Evolutionary conservation across 2,329 filamentous ascomycete genomes (phyloP), one percentile per base, ranked within the genome.

Genomic region (Exophiala lecanii-corni): DNA sequence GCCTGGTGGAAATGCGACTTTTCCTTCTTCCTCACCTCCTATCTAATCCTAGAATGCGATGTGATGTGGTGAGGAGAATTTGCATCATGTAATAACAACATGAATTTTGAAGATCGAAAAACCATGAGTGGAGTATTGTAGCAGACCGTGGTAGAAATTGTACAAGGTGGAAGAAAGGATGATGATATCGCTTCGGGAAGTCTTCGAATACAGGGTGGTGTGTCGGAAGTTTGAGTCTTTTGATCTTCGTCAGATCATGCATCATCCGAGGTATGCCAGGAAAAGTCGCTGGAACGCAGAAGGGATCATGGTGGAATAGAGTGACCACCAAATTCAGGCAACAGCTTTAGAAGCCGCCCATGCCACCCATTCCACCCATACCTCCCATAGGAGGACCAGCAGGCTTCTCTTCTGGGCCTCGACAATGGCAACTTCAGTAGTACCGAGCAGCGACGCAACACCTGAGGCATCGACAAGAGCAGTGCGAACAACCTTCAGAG

Each of bases 401-500:
- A 35, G 63, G 78, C 84, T 96, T 96, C 68, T 96, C 89, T 68
- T 97, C 91, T 41, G 87, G 79, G 91, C 92, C 67, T 98, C 92
- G 39, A 96, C 89, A 54, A 98, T 95, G 56, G 92, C 89, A 45
- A 97, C 92, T 74, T 98, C 92, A 49, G 92, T 98, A 55, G 92
- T 98, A 65, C 92, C 92, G 50, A 98, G 85, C 49, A 98, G 81
- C 41, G 91, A 97, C 41, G 92, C 92, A 59, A 98, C 92, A 71
- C 92, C 92, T 63, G 84, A 91, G 58, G 92, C 92, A 61, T 98
- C 92, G 61, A 89, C 79, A 47, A 98, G 83, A 62, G 88, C 91
- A 53, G 92, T 98, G 61, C 92, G 89, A 63, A 98, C 92, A 58
- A 98, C 92, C 86, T 98, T 98, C 78, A 98, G 86, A 55, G 92